Base-by-base conservation (phyloP, 805 yeast genomes). In the Yamadazyma kitorensis region DNA sequence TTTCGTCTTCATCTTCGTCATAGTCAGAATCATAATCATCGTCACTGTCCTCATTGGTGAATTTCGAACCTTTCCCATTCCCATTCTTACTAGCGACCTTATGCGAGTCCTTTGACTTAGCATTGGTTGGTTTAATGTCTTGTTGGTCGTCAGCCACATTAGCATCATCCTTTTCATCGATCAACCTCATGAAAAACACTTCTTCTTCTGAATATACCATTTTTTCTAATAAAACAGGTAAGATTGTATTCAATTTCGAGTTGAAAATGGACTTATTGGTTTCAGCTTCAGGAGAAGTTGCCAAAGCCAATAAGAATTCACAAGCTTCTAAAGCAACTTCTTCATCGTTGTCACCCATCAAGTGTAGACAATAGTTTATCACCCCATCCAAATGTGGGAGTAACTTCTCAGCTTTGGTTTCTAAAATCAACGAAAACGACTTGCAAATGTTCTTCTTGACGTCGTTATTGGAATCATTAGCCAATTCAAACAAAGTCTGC, bases 161-260 rank as follows among this genome's bases (percentile, higher is more conserved):
- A 2, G 84, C 85, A 56, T 86, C 88, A 47, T 86, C 94, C 24
- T 76, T 79, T 19, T 74, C 74, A 43, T 88, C 95, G 37, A 79
- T 64, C 37, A 70, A 57, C 45, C 78, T 78, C 60, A 82, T 72
- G 39, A 76, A 54, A 37, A 82, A 68, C 17, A 86, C 72, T 42
- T 87, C 95, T 55, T 80, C 83, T 42, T 86, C 94, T 6, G 89
- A 78, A 55, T 86, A 91, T 11, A 84, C 94, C 95, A 93, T 88
- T 41, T 82, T 81, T 27, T 74, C 70, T 29, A 93, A 64, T 19
- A 93, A 61, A 1, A 80, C 78, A 1, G 98, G 97, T n/a, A 91
- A 54, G 10, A 93, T 78, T 12, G 62, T 55, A 2, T 68, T 64
- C 27, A 93, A 64, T 44, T 76, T 76, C 1, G 83, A 80, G 37